Percentiles rank a stretch among this genome's conserved stretches.
Evolutionary conservation across 495 filamentous ascomycete genomes (phyloP).

Genomic region (Neurospora sp.): DNA sequence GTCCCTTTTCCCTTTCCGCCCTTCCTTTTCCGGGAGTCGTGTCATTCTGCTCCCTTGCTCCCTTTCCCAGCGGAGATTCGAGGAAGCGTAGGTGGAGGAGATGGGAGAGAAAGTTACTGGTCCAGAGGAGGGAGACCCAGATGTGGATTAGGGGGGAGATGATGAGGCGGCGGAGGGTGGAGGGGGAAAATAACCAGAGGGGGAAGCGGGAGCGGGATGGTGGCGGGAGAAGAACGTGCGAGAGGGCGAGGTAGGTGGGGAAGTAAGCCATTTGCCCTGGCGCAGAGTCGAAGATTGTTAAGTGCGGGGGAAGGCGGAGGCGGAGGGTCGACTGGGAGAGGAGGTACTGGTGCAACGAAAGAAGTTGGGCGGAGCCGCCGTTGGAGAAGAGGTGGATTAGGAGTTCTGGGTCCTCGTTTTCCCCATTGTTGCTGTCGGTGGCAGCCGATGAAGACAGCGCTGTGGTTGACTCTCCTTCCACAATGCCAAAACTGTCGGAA

Average conservation of each 20-base stretch:
- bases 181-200: neutral
- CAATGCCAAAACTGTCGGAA: neutral
- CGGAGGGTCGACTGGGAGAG: constrained; percentile 2
- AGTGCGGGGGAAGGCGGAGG: constrained; percentile 18
- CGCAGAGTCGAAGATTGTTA: constrained; percentile 30
- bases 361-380: constrained; percentile 28
- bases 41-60: constrained; percentile 24
- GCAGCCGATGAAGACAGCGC: neutral
- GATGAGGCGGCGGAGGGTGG: constrained; percentile 7
- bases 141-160: constrained; percentile 13
- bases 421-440: neutral
- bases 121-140: constrained; percentile 12
- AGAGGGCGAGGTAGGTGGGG: constrained; percentile 17
- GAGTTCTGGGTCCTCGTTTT: constrained; percentile 18
- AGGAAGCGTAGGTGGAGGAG: neutral
- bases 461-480: neutral
- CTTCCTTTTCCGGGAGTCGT: neutral
- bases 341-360: constrained; percentile 15
- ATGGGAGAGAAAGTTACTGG: constrained; percentile 3
- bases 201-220: neutral
- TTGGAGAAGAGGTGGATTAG: constrained; percentile 37
- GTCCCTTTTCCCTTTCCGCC: constrained; percentile 21
- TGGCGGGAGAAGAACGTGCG: neutral
- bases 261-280: constrained; percentile 26
- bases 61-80: constrained; percentile 18